Percentiles rank a stretch among this genome's conserved stretches.
phyloP scores from a whole-genome alignment of 306 rosid species.

The Gastrolobium villosum region DNA sequence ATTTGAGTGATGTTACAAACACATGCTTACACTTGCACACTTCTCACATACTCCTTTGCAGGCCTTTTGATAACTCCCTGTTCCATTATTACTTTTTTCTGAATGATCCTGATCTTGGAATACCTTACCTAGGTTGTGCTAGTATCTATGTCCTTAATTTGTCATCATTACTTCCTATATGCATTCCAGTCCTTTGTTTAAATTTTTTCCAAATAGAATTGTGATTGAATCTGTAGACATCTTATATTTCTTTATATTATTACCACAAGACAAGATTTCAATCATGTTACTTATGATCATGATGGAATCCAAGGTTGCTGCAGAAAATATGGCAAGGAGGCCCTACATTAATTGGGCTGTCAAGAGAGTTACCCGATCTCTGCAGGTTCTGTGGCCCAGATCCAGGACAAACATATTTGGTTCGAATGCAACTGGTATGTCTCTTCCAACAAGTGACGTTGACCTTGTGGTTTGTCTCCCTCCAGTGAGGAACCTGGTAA shows the following conservation, averaged over 20 bases:
- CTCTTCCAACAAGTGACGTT: conserved; percentile 98
- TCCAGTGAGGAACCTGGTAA: conserved; percentile 98
- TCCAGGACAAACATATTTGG: conserved; percentile 93
- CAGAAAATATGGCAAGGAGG: conserved; percentile 86
- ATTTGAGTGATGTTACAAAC: conserved; percentile 17
- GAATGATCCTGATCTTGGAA: conserved; percentile 18
- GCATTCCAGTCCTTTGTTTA: neutral
- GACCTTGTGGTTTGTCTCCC: conserved; percentile 96
- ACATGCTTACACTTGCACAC: conserved; percentile 21
- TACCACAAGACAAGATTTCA: conserved; percentile 32
- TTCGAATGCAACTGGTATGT: conserved; percentile 91
- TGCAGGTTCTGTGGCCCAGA: conserved; percentile 98
- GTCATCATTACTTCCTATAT: neutral
- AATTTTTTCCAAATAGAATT: conserved; percentile 34
- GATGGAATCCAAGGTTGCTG: conserved; percentile 74
- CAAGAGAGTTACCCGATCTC: conserved; percentile 92
- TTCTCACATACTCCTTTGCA: conserved; percentile 24
- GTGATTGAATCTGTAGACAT: conserved; percentile 32
- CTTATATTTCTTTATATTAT: conserved; percentile 36
- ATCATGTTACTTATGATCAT: conserved; percentile 43
- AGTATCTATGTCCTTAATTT: conserved; percentile 22
- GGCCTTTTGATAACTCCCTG: conserved; percentile 35
- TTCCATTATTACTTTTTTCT: conserved; percentile 3
- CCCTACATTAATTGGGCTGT: conserved; percentile 95
- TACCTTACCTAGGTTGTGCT: neutral